Conservation (phyloP, 495 filamentous ascomycete genomes). For the Tuber aestivum region DNA sequence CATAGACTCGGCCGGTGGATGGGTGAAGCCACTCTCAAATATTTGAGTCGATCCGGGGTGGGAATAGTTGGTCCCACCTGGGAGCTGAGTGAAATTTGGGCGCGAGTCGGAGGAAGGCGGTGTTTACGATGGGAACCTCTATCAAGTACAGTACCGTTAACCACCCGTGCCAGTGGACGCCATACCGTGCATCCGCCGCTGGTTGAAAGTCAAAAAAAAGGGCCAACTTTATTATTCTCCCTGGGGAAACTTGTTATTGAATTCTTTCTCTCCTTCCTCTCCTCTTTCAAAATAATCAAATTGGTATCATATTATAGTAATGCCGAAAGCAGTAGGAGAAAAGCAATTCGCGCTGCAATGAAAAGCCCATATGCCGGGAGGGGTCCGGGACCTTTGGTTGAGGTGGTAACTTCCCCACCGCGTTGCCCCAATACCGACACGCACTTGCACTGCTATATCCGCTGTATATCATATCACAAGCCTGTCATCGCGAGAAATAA, state of each 20-base stretch:
- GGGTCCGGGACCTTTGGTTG: not conserved
- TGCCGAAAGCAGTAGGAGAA: not conserved
- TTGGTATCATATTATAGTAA: not conserved
- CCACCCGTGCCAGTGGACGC: not conserved
- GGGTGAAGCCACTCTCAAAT: not conserved
- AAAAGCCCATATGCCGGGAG: not conserved
- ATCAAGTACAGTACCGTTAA: not conserved
- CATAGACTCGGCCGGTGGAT: not conserved
- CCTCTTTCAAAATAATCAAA: not conserved
- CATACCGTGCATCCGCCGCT: not conserved
- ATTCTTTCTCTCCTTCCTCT: not conserved
- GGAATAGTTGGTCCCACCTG: no score
- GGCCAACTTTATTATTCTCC: not conserved
- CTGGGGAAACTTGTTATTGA: not conserved
- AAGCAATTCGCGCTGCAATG: not conserved
- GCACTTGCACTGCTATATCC: not conserved
- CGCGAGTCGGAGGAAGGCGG: not conserved
- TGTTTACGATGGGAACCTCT: not conserved
- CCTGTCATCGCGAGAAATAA: not conserved
- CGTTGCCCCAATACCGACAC: not conserved
- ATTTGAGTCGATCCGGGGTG: not conserved
- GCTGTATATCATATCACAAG: not conserved
- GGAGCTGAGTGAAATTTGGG: not conserved
- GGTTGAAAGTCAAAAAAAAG: not conserved
- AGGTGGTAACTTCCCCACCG: not conserved